Conservation (phyloP, 148 eudicot species). For the Cornus controversa region DNA sequence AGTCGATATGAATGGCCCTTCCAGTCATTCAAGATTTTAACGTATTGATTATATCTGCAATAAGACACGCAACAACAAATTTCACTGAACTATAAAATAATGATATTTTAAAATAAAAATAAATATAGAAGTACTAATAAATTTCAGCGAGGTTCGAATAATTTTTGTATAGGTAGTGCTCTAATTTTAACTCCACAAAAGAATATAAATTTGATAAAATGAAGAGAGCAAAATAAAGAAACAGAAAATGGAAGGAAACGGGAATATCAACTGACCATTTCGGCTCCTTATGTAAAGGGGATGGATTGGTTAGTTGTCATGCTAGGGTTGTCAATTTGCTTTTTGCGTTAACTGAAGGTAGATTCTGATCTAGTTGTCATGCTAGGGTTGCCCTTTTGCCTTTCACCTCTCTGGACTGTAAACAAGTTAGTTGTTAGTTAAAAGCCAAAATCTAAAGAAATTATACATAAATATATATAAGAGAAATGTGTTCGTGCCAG, state of each 20-base stretch:
- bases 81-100: too few relatives aligned
- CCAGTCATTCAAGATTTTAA: too few relatives aligned
- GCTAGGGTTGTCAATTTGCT: not conserved
- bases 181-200: too few relatives aligned
- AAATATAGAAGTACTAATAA: too few relatives aligned
- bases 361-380: constrained; percentile 17
- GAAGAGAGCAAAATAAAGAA: not conserved
- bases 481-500: not conserved
- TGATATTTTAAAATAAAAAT: too few relatives aligned
- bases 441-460: not conserved
- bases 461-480: not conserved
- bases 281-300: too few relatives aligned
- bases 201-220: not conserved
- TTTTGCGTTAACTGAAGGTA: not conserved
- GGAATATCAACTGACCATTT: not conserved
- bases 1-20: too few relatives aligned
- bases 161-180: not conserved
- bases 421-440: constrained; percentile 11
- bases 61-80: too few relatives aligned
- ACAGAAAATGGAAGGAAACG: too few relatives aligned
- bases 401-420: constrained; percentile 88
- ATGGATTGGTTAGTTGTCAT: too few relatives aligned
- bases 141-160: too few relatives aligned
- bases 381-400: constrained; percentile 96
- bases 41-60: too few relatives aligned